Base-by-base conservation (phyloP, 352 stramenopile species). In the Phytopythium helicoides region DNA sequence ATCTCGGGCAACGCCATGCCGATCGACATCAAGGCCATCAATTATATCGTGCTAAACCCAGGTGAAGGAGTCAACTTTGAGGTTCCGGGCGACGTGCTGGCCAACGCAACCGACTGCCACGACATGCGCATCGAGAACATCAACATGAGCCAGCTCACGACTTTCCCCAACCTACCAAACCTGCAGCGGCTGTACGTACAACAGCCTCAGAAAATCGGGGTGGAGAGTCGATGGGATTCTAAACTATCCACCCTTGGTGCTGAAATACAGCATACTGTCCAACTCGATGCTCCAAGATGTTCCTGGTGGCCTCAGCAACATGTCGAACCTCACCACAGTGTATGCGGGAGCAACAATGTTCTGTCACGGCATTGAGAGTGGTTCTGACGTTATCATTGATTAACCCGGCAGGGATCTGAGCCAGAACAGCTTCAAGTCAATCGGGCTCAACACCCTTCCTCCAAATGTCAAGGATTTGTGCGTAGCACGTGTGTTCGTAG, bases 71-170 rank as follows among this genome's bases (percentile, higher is more conserved):
- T 75, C n/a, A 59, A 52, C 35, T 42, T 71, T 8, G 47, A 55
- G 12, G 42, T 73, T 12, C 42, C 36, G 3, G 39, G 47, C 26
- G 52, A 58, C 2, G 44, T 60, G 39, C 68, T 75, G 16, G 22
- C 19, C 19, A 71, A 69, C 15, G 68, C 65, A 15, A 59, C 38
- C 2, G 54, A 64, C n/a, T 52, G 63, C 18, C 66, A 62, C 45
- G 62, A 53, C 5, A 40, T 78, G 16, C 63, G 72, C 39, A 36
- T 78, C 18, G 68, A 78, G 46, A 78, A 78, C 56, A 16, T 78
- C 50, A 63, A 75, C 35, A 47, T 78, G 14, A 57, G 60, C 25
- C 31, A 34, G 7, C 62, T 78, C 39, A 12, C 39, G 22, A 57
- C 15, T 19, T 64, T 78, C 39, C 68, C 68, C 0, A 37, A 37